Evolutionary conservation across 2,329 filamentous ascomycete species (phyloP).

Genomic region (Aureobasidium mangrovei): DNA sequence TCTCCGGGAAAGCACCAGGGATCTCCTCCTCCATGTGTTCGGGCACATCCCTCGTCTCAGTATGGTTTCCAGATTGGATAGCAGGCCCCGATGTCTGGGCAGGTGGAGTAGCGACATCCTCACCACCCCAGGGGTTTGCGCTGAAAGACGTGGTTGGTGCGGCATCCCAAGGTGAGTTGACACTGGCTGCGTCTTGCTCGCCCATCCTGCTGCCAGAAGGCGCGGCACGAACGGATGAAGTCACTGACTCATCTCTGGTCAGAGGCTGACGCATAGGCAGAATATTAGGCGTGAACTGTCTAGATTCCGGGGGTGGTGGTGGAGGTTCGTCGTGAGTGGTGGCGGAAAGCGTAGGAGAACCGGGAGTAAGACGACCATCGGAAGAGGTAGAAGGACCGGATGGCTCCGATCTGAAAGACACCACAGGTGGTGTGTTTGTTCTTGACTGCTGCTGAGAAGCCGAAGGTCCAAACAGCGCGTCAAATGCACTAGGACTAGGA

Average conservation of each 20-base stretch:
- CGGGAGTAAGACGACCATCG: slow-evolving; percentile 49
- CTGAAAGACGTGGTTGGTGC: background rate
- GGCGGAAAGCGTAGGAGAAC: slow-evolving; percentile 50
- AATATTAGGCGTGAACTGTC: slow-evolving; percentile 69
- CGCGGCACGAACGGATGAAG: slow-evolving; percentile 49
- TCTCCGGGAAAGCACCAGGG: slow-evolving; percentile 42
- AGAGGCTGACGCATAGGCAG: slow-evolving; percentile 56
- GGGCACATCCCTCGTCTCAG: slow-evolving; percentile 28
- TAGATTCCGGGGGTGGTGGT: slow-evolving; percentile 61
- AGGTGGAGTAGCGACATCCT: slow-evolving; percentile 5
- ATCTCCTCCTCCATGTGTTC: slow-evolving; percentile 35
- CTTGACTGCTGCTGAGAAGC: slow-evolving; percentile 29
- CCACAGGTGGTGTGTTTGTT: slow-evolving; percentile 41
- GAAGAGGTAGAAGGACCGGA: slow-evolving; percentile 31
- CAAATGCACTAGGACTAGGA: slow-evolving; percentile 29
- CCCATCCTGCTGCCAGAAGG: slow-evolving; percentile 26
- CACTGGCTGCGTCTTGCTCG: slow-evolving; percentile 1
- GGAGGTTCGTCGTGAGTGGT: slow-evolving; percentile 49
- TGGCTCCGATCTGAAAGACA: slow-evolving; percentile 50
- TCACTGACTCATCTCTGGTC: slow-evolving; percentile 55
- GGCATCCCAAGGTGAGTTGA: slow-evolving; percentile 10
- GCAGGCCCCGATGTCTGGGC: slow-evolving; percentile 67
- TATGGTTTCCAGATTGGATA: slow-evolving; percentile 32
- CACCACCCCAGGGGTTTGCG: slow-evolving; percentile 1
- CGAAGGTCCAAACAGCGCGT: slow-evolving; percentile 32